These are phyloP conservation scores for Candida suzukii DNA, from an alignment of 805 yeast genomes.

Conservation along the genomic window DNA sequence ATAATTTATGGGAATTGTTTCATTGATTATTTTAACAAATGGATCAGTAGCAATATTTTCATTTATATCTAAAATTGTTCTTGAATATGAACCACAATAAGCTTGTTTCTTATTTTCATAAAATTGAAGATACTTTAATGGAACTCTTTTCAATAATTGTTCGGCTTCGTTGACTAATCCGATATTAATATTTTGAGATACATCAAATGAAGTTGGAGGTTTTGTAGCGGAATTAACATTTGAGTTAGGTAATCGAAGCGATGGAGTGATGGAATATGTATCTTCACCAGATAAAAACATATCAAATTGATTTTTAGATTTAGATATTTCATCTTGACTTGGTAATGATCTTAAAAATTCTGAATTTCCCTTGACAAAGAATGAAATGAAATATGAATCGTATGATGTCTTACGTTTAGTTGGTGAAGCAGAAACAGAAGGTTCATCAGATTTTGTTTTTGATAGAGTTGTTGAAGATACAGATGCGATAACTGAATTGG, in stretches of 20 bases:
- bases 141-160: slow-evolving; percentile 26
- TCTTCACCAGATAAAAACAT: slow-evolving; percentile 5
- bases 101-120: slow-evolving; percentile 34
- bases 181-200: slow-evolving; percentile 24
- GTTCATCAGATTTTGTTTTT: too few species aligned
- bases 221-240: slow-evolving; percentile 2
- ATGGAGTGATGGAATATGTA: neutral
- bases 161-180: slow-evolving; percentile 26
- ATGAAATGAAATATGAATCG: slow-evolving; percentile 20
- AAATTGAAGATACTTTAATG: slow-evolving; percentile 25
- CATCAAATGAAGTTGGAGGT: slow-evolving; percentile 17
- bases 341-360: slow-evolving; percentile 5
- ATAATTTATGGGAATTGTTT: slow-evolving; percentile 25
- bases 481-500: too few species aligned
- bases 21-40: slow-evolving; percentile 11
- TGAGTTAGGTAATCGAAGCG: neutral
- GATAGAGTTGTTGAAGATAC: too few species aligned
- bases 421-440: neutral
- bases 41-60: slow-evolving; percentile 21
- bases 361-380: slow-evolving; percentile 20
- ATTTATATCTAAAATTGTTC: slow-evolving; percentile 15
- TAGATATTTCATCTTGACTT: neutral
- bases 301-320: slow-evolving; percentile 4
- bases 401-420: neutral
- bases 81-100: slow-evolving; percentile 26